phyloP scores from a whole-genome alignment of 306 rosid species.

The Trifolium subterraneum region DNA sequence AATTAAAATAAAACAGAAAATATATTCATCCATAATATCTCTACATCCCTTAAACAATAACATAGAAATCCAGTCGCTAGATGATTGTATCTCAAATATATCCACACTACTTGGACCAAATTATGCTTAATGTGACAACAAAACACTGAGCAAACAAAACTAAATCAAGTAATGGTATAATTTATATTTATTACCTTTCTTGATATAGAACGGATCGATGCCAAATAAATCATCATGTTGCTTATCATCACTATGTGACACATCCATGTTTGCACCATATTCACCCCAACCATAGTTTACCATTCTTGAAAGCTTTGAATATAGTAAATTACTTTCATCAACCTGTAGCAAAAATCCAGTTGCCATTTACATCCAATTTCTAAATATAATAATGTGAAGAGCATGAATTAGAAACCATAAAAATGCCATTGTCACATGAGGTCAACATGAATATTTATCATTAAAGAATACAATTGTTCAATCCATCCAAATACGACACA shows the following conservation, averaged over 20 bases:
- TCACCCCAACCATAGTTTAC: constrained; percentile 81
- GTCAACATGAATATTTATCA: background rate
- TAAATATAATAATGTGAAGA: background rate
- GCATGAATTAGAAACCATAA: constrained; percentile 14
- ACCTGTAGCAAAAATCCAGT: constrained; percentile 53
- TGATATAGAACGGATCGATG: constrained; percentile 74
- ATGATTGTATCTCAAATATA: constrained; percentile 7
- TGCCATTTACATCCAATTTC: constrained; percentile 14
- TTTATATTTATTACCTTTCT: constrained; percentile 58
- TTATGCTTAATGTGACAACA: background rate
- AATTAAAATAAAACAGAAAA: background rate
- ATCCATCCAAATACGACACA: background rate
- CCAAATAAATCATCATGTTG: constrained; percentile 63
- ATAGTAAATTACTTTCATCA: constrained; percentile 40
- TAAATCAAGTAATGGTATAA: background rate
- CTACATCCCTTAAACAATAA: background rate
- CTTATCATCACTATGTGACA: constrained; percentile 44
- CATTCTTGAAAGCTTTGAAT: constrained; percentile 61
- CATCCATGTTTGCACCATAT: constrained; percentile 42
- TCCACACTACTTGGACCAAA: background rate
- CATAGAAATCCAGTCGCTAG: background rate
- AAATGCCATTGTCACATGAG: background rate
- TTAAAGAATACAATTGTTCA: background rate
- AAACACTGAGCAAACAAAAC: constrained; percentile 26
- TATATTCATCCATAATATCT: background rate